Conservation (phyloP, 805 yeast species). For the Spathaspora sp. region DNA sequence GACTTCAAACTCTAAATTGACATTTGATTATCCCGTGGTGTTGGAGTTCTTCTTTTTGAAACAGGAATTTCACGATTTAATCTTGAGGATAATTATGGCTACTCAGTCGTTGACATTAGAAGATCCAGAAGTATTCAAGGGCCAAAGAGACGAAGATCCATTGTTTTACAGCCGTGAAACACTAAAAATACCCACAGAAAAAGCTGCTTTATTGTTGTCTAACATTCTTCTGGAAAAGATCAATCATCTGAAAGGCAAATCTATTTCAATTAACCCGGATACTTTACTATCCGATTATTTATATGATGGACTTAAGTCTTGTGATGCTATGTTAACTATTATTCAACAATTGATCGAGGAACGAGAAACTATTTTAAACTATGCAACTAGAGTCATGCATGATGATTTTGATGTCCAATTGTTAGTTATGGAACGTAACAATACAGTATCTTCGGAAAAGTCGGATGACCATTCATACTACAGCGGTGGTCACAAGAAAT, state of each 20-base stretch:
- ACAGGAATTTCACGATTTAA: slow-evolving; percentile 63
- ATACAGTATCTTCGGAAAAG: slow-evolving; percentile 33
- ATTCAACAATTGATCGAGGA: slow-evolving; percentile 65
- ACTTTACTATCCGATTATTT: slow-evolving; percentile 37
- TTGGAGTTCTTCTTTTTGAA: slow-evolving; percentile 74
- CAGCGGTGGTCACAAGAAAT: slow-evolving; percentile 30
- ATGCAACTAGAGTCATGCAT: slow-evolving; percentile 76
- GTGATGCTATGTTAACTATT: slow-evolving; percentile 32
- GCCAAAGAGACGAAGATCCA: slow-evolving; percentile 55
- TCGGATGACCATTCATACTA: slow-evolving; percentile 34
- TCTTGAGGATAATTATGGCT: slow-evolving; percentile 58
- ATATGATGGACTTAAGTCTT: slow-evolving; percentile 28
- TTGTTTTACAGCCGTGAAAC: slow-evolving; percentile 36
- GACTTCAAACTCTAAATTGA: slow-evolving; percentile 22
- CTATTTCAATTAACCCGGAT: slow-evolving; percentile 38
- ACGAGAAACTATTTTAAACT: slow-evolving; percentile 64
- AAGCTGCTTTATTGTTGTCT: slow-evolving; percentile 46
- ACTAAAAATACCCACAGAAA: slow-evolving; percentile 42
- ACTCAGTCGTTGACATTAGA: slow-evolving; percentile 66
- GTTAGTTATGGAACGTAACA: slow-evolving; percentile 45
- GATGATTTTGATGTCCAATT: slow-evolving; percentile 63
- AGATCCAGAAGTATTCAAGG: slow-evolving; percentile 72
- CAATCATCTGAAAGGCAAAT: slow-evolving; percentile 25
- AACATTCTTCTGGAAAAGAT: slow-evolving; percentile 45
- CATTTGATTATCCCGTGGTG: slow-evolving; percentile 48